phyloP scores from a whole-genome alignment of 2,329 filamentous ascomycete species.

The Pseudonectria foliicola region DNA sequence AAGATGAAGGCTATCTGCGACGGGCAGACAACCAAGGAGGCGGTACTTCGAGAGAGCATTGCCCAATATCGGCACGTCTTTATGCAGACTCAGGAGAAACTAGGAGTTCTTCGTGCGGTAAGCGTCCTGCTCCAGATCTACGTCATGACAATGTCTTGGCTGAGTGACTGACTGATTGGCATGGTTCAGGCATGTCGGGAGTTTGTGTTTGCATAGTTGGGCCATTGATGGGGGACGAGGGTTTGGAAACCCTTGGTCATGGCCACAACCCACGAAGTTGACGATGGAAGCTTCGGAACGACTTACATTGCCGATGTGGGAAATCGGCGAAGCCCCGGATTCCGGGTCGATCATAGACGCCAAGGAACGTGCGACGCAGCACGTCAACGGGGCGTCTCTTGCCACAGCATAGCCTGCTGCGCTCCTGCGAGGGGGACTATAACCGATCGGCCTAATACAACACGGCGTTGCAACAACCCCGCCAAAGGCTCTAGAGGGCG shows the following conservation, averaged over 20 bases:
- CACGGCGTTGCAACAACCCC: too few relatives aligned
- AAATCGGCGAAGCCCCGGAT: too few relatives aligned
- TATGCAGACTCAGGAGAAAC: constrained; percentile 68
- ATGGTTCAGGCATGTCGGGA: constrained; percentile 30
- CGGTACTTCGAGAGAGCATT: constrained; percentile 76
- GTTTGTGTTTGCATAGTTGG: constrained; percentile 23
- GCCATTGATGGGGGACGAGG: constrained; percentile 11
- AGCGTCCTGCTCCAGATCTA: constrained; percentile 23
- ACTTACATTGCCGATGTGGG: too few relatives aligned
- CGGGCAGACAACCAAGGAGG: constrained; percentile 65
- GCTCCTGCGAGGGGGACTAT: too few relatives aligned
- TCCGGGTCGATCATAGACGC: too few relatives aligned
- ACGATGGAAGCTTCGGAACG: not conserved
- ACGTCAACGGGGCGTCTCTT: too few relatives aligned
- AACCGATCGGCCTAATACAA: too few relatives aligned
- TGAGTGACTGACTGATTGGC: constrained; percentile 12
- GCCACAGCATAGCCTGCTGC: too few relatives aligned
- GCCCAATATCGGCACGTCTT: constrained; percentile 84
- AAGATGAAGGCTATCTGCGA: constrained; percentile 97
- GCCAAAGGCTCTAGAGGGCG: too few relatives aligned
- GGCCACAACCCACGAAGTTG: constrained; percentile 15
- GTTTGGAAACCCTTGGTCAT: constrained; percentile 19
- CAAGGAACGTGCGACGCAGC: too few relatives aligned
- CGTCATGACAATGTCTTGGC: not conserved
- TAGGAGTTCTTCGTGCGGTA: constrained; percentile 59